Percentiles rank a stretch among this genome's conserved stretches.
Evolutionary conservation across 78 protist genomes (phyloP).

Genomic region (Polysphondylium violaceum): DNA sequence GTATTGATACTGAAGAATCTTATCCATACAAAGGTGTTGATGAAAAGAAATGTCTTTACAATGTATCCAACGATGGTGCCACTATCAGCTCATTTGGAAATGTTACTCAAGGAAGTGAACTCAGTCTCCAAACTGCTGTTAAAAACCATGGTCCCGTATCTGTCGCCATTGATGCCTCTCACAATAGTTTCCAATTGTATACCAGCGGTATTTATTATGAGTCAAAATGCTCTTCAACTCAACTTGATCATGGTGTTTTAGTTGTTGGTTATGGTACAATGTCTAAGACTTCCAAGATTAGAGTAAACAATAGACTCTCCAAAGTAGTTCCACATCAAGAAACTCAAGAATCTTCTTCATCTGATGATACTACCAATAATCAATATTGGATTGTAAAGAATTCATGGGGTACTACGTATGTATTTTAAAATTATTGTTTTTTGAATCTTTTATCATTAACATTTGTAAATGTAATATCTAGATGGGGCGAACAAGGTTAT

Average conservation of each 20-base stretch:
- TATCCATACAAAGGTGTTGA: constrained; percentile 90
- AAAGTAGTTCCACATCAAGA: background rate
- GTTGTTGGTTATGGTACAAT: constrained; percentile 87
- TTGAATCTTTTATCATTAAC: no score
- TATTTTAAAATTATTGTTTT: no score
- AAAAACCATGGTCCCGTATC: constrained; percentile 86
- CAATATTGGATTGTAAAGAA: constrained; percentile 93
- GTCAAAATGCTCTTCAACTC: constrained; percentile 75
- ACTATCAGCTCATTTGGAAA: constrained; percentile 51
- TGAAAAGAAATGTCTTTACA: constrained; percentile 6
- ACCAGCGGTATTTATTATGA: constrained; percentile 86
- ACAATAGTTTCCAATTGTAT: constrained; percentile 88
- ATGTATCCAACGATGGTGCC: constrained; percentile 28
- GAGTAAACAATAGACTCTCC: background rate
- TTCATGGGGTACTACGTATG: constrained; percentile 88
- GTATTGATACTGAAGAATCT: constrained; percentile 85
- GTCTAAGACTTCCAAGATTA: background rate
- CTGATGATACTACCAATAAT: background rate
- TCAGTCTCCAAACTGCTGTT: background rate
- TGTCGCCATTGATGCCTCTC: constrained; percentile 92
- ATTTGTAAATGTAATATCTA: no score
- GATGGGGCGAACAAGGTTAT: constrained; percentile 84
- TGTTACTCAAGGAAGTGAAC: constrained; percentile 41
- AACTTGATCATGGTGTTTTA: constrained; percentile 91
- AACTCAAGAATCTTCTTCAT: constrained; percentile 70